These are phyloP conservation scores for Penicillium canescens DNA, from an alignment of 495 filamentous ascomycete species.

Conservation along the genomic window DNA sequence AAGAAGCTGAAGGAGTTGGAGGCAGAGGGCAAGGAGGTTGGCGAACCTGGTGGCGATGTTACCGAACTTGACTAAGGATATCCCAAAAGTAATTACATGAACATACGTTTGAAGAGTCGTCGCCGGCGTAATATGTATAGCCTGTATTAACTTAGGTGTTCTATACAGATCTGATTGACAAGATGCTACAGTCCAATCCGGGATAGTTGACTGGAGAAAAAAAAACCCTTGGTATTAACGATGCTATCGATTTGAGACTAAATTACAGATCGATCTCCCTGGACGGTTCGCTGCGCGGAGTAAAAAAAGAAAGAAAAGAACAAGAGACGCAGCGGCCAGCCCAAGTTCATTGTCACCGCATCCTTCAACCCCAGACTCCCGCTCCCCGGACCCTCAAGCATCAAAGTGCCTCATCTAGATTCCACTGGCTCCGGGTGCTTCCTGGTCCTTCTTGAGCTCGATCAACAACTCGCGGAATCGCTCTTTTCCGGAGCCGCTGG, in stretches of 20 bases:
- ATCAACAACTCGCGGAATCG: constrained; percentile 90
- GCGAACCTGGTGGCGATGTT: constrained; percentile 43
- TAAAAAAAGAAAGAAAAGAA: constrained; percentile 28
- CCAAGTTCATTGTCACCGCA: constrained; percentile 6
- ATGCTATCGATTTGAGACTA: constrained; percentile 28
- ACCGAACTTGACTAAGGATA: constrained; percentile 41
- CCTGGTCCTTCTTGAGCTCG: constrained; percentile 89
- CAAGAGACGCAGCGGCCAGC: constrained; percentile 26
- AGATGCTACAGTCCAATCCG: not conserved
- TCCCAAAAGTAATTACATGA: constrained; percentile 8
- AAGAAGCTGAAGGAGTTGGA: constrained; percentile 78
- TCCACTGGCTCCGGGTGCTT: constrained; percentile 75
- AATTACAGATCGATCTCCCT: constrained; percentile 26
- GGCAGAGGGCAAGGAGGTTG: constrained; percentile 49
- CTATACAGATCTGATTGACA: not conserved
- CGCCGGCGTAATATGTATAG: too few relatives aligned
- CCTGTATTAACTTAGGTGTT: not conserved
- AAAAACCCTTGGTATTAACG: constrained; percentile 27
- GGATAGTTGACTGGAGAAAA: not conserved
- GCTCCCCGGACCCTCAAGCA: not conserved
- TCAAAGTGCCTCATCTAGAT: constrained; percentile 28
- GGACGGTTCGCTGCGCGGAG: constrained; percentile 31
- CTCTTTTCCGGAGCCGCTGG: constrained; percentile 86
- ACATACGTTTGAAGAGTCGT: constrained; percentile 1
- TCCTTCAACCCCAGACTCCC: constrained; percentile 3